Base-by-base conservation (phyloP, 257 asterid species). In the Mitragyna speciosa region DNA sequence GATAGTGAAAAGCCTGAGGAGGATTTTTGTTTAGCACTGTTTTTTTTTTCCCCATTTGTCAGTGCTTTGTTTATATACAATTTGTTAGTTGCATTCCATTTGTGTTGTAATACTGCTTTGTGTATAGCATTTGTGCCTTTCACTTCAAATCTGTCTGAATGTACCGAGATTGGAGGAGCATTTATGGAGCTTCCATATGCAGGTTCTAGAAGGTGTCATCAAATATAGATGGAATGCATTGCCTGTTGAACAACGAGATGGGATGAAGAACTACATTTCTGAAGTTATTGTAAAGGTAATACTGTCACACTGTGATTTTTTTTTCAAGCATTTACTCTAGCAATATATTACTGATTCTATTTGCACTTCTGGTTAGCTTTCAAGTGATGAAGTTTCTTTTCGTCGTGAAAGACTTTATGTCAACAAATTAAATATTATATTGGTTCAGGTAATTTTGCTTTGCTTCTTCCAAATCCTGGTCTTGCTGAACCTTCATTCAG, bases 201-300 rank as follows among this genome's bases (percentile, higher is more conserved):
- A 96, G 99, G 97, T 96, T 79, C 93, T 96, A 26, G 99, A 94
- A 91, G 97, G 98, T 82, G 98, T 94, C 84, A 92, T 96, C 43
- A 96, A 96, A 89, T 96, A 96, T 70, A 90, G 97, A 86, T 96
- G 99, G 99, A 96, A 96, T 83, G 99, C 98, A 12, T 87, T 96
- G 85, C 99, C 98, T 6, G 94, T 85, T 73, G 98, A 92, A 82
- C 98, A 96, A 86, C 88, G 99, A 77, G 98, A 92, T 88, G 99
- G 99, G 86, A 94, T 96, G 99, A 96, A 96, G 78, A 96, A 96
- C 82, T 96, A 94, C 88, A 96, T 96, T 76, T 96, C 99, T 87
- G 98, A 96, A 66, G 97, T 96, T 78, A 96, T 96, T 76, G 99
- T 96, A 22, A 94, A 92, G 97, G 99, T 96, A 87, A 76, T 54